A percentile compares a stretch with the other conserved stretches of the same genome.
phyloP scores from a whole-genome alignment of 345 rosid species.

The Corymbia maculata region DNA sequence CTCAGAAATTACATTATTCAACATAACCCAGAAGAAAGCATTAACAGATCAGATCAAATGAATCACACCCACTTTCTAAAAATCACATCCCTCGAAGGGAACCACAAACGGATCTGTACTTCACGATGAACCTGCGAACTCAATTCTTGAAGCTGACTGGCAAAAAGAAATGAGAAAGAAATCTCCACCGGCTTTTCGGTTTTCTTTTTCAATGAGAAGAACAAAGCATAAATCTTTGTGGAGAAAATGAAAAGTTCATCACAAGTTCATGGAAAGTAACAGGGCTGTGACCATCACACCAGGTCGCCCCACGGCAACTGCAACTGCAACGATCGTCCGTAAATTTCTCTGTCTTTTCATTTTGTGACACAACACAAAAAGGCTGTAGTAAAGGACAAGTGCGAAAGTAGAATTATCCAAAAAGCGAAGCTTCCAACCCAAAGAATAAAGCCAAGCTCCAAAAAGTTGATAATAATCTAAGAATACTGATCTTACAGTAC shows the following conservation, averaged over 20 bases:
- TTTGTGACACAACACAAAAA: rapidly evolving
- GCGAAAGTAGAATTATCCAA: neutral
- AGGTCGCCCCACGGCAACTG: neutral
- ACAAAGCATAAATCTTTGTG: neutral
- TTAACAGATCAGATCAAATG: neutral
- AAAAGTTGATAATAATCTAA: neutral
- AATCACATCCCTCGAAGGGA: neutral
- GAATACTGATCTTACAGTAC: neutral
- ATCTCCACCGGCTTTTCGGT: neutral
- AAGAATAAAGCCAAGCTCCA: neutral
- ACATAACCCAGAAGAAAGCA: neutral
- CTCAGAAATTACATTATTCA: neutral
- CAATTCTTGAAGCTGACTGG: neutral
- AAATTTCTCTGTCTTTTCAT: neutral
- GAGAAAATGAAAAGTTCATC: neutral
- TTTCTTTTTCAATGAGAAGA: neutral
- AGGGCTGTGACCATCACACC: neutral
- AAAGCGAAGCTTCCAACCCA: neutral
- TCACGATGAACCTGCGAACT: neutral
- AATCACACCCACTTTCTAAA: neutral
- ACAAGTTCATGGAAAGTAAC: neutral
- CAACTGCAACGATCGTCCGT: neutral
- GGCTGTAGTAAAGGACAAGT: neutral
- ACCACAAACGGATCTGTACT: neutral
- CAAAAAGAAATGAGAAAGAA: neutral